Evolutionary conservation across 140 eudicot genomes (phyloP).

Genomic region (Flaveria floridana): DNA sequence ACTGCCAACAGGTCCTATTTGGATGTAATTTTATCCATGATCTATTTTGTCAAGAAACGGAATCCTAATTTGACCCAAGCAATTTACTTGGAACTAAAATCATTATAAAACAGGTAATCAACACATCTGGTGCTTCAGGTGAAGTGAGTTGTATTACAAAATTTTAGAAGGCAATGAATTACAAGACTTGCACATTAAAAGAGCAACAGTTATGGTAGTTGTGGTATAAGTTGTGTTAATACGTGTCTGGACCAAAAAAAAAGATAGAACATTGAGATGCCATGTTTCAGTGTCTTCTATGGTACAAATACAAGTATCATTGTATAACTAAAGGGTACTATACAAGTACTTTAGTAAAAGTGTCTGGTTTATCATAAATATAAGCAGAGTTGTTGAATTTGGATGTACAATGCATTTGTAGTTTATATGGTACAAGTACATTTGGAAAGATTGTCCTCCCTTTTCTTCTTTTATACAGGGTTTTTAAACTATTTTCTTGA

Average conservation of each 20-base stretch:
- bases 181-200: slow-evolving; percentile 11
- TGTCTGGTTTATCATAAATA: slow-evolving; percentile 13
- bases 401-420: slow-evolving; percentile 4
- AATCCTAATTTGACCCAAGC: not conserved
- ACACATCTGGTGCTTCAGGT: not conserved
- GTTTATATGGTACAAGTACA: slow-evolving; percentile 11
- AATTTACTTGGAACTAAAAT: not conserved
- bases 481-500: not conserved
- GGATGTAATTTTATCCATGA: not conserved
- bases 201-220: not conserved
- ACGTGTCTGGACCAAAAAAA: slow-evolving; percentile 10
- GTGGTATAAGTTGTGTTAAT: slow-evolving; percentile 16
- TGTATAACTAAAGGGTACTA: slow-evolving; percentile 13
- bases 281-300: slow-evolving; percentile 22
- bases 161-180: not conserved
- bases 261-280: slow-evolving; percentile 16
- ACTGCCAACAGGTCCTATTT: not conserved
- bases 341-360: slow-evolving; percentile 1
- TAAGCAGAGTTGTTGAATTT: slow-evolving; percentile 13
- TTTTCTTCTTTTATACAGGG: not conserved
- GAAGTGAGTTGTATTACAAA: slow-evolving; percentile 9
- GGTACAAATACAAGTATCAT: slow-evolving; percentile 10
- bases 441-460: slow-evolving; percentile 7
- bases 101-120: not conserved
- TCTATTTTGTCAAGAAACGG: not conserved